Evolutionary conservation across 495 filamentous ascomycete genomes (phyloP).

Genomic region (Neurospora hispaniola): DNA sequence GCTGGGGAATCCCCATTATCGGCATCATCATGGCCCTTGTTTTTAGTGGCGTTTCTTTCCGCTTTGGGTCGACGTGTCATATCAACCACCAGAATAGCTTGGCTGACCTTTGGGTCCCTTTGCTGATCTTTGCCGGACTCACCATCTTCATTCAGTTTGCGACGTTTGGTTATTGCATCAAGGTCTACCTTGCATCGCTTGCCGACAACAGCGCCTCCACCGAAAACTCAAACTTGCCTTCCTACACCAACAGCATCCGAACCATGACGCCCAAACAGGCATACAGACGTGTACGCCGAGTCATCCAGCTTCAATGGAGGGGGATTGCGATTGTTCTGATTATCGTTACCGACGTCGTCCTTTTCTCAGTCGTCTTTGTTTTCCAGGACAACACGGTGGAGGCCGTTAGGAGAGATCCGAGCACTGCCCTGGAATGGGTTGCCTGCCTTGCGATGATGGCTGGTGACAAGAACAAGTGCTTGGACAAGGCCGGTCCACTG

Average conservation of each 20-base stretch:
- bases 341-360: constrained; percentile 80
- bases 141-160: constrained; percentile 72
- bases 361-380: constrained; percentile 85
- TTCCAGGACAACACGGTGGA: constrained; percentile 63
- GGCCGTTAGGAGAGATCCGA: constrained; percentile 40
- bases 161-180: constrained; percentile 88
- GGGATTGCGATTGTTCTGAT: constrained; percentile 77
- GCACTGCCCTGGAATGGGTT: constrained; percentile 51
- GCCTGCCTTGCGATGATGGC: constrained; percentile 50
- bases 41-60: constrained; percentile 85
- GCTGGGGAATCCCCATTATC: constrained; percentile 72
- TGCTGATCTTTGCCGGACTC: constrained; percentile 67
- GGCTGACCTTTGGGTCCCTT: constrained; percentile 81
- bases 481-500: constrained; percentile 42
- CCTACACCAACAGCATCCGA: constrained; percentile 67
- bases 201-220: constrained; percentile 59
- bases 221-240: constrained; percentile 62
- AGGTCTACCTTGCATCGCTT: constrained; percentile 82
- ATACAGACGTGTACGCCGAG: constrained; percentile 71
- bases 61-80: constrained; percentile 84
- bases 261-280: constrained; percentile 81
- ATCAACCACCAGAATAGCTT: constrained; percentile 77
- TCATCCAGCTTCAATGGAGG: constrained; percentile 90
- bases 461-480: constrained; percentile 57
- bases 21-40: constrained; percentile 64